Base-by-base conservation (phyloP, 164 flowering plant genomes). In the Tinospora cordifolia region DNA sequence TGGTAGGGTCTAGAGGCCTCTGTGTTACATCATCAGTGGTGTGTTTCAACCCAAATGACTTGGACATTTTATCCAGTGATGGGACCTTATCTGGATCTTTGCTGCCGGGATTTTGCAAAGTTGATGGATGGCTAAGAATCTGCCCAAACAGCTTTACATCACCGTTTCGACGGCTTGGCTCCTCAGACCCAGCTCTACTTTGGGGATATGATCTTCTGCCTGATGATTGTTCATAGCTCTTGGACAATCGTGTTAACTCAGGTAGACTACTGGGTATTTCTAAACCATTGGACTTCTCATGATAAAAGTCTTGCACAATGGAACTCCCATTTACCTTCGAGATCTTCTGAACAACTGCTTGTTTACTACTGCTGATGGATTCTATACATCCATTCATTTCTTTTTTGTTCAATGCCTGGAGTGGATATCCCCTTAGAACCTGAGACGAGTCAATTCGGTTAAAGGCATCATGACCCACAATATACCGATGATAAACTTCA, bases 131-230 rank as follows among this genome's bases (percentile, higher is more conserved):
- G 69, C 76, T 86, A 17, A 91, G 86, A 72, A 90, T 87, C 81
- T 90, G 73, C 47, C 98, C 98, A 79, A 90, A 94, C 24, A 93
- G 78, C 62, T 88, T 93, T 25, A 93, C 84, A 81, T 90, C 88
- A 69, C 91, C 87, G 71, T 65, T 83, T 64, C 82, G 76, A 22
- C 76, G 49, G 40, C 87, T 58, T 24, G 68, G 84, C 66, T 82
- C 84, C 44, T 84, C 88, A 2, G 84, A 71, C 67, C 81, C 87
- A 41, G 83, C 75, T 14, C 76, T 76, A 78, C 85, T 75, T 46
- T 71, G 63, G 6, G 84, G 78, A 73, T 51, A 73, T 47, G 74
- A 51, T 71, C 77, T 79, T 24, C 68, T 77, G 70, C 67, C 68
- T 0, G 49, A 11, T 17, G 60, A 47, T 36, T 77, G 80, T 47